Conservation (phyloP, 768 basidiomycete species). For the Termitomyces sp. region DNA sequence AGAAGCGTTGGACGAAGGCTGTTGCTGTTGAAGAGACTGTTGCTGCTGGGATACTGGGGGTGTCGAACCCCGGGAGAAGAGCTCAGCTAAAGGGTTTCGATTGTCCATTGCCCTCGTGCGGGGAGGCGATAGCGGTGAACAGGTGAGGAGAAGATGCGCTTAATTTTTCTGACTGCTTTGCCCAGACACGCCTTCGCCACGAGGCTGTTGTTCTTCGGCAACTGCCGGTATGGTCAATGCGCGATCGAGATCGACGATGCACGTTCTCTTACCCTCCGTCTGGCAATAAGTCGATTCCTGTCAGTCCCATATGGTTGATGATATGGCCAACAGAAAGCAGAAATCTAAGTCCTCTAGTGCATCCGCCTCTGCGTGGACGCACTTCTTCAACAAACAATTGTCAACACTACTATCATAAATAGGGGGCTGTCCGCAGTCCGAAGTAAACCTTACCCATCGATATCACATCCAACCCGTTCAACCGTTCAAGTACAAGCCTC, state of each 20-base stretch:
- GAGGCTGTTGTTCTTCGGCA: slow-evolving; percentile 33
- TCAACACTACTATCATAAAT: slow-evolving; percentile 11
- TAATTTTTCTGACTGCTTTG: slow-evolving; percentile 17
- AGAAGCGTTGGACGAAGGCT: slow-evolving; percentile 39
- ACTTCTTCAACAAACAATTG: slow-evolving; percentile 7
- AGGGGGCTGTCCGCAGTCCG: background rate
- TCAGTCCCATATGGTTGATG: background rate
- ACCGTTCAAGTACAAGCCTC: background rate
- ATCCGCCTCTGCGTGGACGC: background rate
- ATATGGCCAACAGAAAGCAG: background rate
- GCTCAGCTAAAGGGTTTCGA: slow-evolving; percentile 38
- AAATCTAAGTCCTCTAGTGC: background rate
- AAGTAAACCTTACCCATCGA: background rate
- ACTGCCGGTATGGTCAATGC: slow-evolving; percentile 18
- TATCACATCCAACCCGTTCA: background rate
- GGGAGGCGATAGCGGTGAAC: slow-evolving; percentile 7
- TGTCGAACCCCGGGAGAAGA: slow-evolving; percentile 51
- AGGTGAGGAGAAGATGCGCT: slow-evolving; percentile 8
- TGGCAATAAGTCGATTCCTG: background rate
- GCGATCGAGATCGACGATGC: slow-evolving; percentile 2
- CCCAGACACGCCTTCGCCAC: slow-evolving; percentile 38
- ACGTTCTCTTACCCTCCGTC: background rate
- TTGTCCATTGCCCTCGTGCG: slow-evolving; percentile 29
- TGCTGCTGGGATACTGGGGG: slow-evolving; percentile 34
- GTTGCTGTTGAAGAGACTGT: slow-evolving; percentile 29